These are phyloP conservation scores for Mucor irregularis DNA, from an alignment of 371 early-diverging fungal species.

Conservation along the genomic window DNA sequence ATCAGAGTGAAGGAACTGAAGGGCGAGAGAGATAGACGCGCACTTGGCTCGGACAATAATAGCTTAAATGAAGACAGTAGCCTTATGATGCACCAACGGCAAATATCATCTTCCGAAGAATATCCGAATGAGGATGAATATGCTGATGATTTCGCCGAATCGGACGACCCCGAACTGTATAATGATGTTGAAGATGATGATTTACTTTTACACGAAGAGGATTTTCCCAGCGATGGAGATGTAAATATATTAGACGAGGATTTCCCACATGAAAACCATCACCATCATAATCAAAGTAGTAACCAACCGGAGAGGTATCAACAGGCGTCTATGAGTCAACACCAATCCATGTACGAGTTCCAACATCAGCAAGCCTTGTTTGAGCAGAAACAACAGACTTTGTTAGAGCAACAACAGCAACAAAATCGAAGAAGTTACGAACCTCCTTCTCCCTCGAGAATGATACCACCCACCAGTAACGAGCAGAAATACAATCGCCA, in stretches of 20 bases:
- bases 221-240: conserved; percentile 53
- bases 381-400: background rate
- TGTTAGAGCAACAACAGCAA: background rate
- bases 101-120: conserved; percentile 22
- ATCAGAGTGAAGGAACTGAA: conserved; percentile 93
- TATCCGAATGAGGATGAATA: conserved; percentile 31
- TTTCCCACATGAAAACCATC: conserved; percentile 45
- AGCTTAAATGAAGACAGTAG: conserved; percentile 4
- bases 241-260: conserved; percentile 53
- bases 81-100: conserved; percentile 10
- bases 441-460: conserved; percentile 5
- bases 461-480: background rate
- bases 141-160: conserved; percentile 27
- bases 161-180: conserved; percentile 34
- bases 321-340: too few relatives aligned
- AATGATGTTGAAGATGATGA: conserved; percentile 33
- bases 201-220: conserved; percentile 40
- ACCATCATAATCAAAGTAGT: background rate
- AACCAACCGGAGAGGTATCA: too few relatives aligned
- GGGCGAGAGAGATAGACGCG: conserved; percentile 52
- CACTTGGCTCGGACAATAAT: conserved; percentile 2
- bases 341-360: too few relatives aligned
- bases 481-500: conserved; percentile 4
- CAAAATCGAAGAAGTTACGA: conserved; percentile 6
- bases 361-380: too few relatives aligned